Base-by-base conservation (phyloP, 1,284 basidiomycete genomes). In the Cryptococcus hybrid region DNA sequence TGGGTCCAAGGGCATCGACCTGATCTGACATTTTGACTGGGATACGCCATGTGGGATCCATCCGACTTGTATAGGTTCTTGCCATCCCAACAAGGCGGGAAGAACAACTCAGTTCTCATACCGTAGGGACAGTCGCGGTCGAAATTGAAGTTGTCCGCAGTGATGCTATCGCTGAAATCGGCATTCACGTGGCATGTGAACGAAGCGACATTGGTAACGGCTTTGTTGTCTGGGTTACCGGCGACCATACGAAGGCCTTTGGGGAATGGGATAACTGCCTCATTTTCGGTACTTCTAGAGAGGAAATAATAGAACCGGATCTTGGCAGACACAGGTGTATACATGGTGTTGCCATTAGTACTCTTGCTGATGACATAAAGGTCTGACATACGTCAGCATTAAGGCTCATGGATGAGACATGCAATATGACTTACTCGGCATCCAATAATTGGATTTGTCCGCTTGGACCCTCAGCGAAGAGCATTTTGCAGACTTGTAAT, bases 361-460 rank as follows among this genome's bases (percentile, higher is more conserved):
- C 7, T 12, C n/a, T 44, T n/a, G 54, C 60, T 51, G 47, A 60
- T 53, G 7, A 54, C 50, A 45, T 60, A 60, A 9, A 63, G 47
- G 18, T 55, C 60, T 61, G 38, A 4, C 8, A 12, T 13, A 35
- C 35, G 35, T 15, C 9, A 37, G 43, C 37, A 49, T 34, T 13
- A 42, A n/a, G 50, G 45, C 50, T 54, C 9, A 35, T 50, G 18
- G 39, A 37, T 3, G 37, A 39, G 40, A 24, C 42, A 47, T 50
- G 47, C 36, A 56, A 35, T 15, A 35, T 15, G 4, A 61, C 63
- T 57, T 43, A 63, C 59, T 56, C 15, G 68, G 68, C 60, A 64
- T 63, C 68, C 68, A 70, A 51, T 73, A 74, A 47, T 69, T 70
- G 1, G 68, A 70, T 60, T 73, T 74, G 64, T 74, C 73, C 18